Base-by-base conservation (phyloP, 2,329 filamentous ascomycete genomes). In the Elsinoe australis region DNA sequence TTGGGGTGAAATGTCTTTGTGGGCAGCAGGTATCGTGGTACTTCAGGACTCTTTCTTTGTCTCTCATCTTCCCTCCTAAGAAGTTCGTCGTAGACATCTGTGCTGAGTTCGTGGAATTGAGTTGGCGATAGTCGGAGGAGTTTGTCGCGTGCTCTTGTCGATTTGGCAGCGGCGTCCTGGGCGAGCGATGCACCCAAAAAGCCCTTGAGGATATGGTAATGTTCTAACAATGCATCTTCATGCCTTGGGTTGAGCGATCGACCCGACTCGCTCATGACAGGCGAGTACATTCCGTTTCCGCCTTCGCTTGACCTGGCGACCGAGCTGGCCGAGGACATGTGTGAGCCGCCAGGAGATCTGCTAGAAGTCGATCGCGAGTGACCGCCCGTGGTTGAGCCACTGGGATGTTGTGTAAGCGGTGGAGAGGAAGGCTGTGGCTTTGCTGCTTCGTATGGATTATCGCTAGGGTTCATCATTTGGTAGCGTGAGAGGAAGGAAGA, bases 91-190 rank as follows among this genome's bases (percentile, higher is more conserved):
- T 85, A 96, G 32, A 98, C 90, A 68, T 98, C 92, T 50, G 90
- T 96, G 67, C 89, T 95, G 53, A 98, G 76, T 69, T 98, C 92
- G 67, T 94, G 87, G 66, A 98, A 96, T 66, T 98, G 92, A 21
- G 94, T 87, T 1, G 84, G 74, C 1, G 89, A 95, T 45, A 98
- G 76, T 51, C 90, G 81, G 52, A 95, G 75, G 50, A 96, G 75
- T 73, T 98, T 98, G 67, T 96, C 92, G 60, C 89, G 83, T 49
- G 92, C 92, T 61, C 88, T 83, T 49, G 92, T 92, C 42, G 80
- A 77, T 53, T 83, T 83, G 38, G 78, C 76, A 61, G 83, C 80
- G 56, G 88, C 85, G 64, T 94, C 85, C 59, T 82, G 82, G 9
- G 22, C 45, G 49, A 80, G 76, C 33, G 78, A 81, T 54, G 75